Evolutionary conservation across 192 early-diverging fungal genomes (phyloP).

Genomic region (Chytriomyces sp.): DNA sequence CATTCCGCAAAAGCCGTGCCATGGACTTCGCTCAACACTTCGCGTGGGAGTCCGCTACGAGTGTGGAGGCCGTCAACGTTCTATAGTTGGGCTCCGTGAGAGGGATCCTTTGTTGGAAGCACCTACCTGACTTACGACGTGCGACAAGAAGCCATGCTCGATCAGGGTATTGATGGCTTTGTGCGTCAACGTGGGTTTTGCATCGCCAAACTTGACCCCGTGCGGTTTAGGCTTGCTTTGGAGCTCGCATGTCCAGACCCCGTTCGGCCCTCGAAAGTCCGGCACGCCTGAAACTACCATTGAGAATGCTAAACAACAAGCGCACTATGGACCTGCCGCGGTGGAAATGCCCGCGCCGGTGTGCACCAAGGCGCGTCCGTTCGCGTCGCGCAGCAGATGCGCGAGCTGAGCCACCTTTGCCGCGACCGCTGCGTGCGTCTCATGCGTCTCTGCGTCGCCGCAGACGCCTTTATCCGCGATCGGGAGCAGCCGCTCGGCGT

Average conservation of each 20-base stretch:
- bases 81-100: too few species aligned
- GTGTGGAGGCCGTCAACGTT: conserved; percentile 16
- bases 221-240: background rate
- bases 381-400: background rate
- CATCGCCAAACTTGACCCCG: background rate
- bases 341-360: conserved; percentile 15
- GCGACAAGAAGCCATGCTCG: background rate
- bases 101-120: too few species aligned
- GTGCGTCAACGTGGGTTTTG: background rate
- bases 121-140: conserved; percentile 18
- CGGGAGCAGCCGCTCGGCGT: conserved; percentile 3
- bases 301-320: background rate
- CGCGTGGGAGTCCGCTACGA: background rate
- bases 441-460: conserved; percentile 5
- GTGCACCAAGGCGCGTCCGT: background rate
- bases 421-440: background rate
- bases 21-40: conserved; percentile 7
- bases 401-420: conserved; percentile 12
- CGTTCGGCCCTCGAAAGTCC: conserved; percentile 26
- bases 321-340: background rate
- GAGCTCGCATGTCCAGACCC: conserved; percentile 10
- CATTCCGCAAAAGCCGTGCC: conserved; percentile 13
- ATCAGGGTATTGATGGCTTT: background rate
- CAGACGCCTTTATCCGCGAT: conserved; percentile 18
- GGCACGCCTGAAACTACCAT: background rate